These are phyloP conservation scores for Wickerhamia fluorescens DNA, from an alignment of 805 yeast species.

Conservation along the genomic window DNA sequence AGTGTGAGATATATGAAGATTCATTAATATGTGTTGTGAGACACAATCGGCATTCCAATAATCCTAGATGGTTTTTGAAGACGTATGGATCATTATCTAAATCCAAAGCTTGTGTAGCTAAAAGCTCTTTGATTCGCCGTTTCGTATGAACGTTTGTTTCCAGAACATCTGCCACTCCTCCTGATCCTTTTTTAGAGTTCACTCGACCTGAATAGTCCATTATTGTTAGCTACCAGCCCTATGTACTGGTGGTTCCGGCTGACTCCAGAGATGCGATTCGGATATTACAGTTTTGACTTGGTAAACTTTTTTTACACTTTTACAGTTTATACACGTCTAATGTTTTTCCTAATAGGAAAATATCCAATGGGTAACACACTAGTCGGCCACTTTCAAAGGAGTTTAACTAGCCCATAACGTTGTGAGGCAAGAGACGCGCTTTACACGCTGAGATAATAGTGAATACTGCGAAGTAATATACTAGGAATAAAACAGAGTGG, in stretches of 20 bases:
- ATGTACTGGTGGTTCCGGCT: constrained; percentile 1
- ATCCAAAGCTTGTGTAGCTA: constrained; percentile 43
- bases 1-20: constrained; percentile 74
- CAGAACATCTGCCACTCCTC: constrained; percentile 75
- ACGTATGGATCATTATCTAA: constrained; percentile 75
- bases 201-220: constrained; percentile 91
- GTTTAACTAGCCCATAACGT: no score
- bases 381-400: no score
- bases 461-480: no score
- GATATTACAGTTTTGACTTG: no score
- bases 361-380: no score
- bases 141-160: constrained; percentile 65
- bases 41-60: constrained; percentile 79
- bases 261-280: neutral
- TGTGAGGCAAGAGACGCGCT: no score
- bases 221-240: neutral
- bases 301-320: no score
- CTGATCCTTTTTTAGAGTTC: constrained; percentile 86
- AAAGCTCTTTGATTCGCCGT: constrained; percentile 59
- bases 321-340: no score
- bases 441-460: no score
- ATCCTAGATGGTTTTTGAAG: constrained; percentile 74
- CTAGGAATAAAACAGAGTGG: no score
- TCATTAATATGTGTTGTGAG: constrained; percentile 76
- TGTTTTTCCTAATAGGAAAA: no score